A percentile compares a stretch with the other conserved stretches of the same genome.
These are phyloP conservation scores for Solanum dulcamara DNA, from an alignment of 257 asterid species.

Conservation along the genomic window DNA sequence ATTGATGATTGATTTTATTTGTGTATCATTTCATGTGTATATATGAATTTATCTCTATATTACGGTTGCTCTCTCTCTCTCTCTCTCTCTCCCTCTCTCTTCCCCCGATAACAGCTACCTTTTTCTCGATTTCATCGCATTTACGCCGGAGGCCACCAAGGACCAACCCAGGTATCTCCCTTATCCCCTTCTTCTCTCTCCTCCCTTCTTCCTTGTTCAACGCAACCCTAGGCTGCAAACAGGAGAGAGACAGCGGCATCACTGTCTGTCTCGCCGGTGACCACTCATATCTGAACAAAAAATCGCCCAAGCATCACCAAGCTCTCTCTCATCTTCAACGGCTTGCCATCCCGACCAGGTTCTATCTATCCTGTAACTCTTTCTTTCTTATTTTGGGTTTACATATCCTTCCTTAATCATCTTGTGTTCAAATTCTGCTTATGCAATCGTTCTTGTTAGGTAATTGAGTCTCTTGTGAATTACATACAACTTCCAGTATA, in stretches of 20 bases:
- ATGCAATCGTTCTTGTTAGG: neutral
- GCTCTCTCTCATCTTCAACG: neutral
- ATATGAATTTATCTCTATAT: neutral
- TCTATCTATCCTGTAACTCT: neutral
- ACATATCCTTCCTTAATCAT: neutral
- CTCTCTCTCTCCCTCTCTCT: neutral
- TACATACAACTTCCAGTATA: neutral
- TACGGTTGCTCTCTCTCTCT: neutral
- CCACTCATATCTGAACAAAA: neutral
- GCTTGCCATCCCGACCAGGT: neutral
- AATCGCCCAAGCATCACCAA: neutral
- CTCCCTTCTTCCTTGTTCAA: neutral
- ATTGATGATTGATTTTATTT: neutral
- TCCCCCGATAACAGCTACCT: neutral
- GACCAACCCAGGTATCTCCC: neutral
- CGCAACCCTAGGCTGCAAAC: neutral
- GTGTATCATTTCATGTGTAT: neutral
- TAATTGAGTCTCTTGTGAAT: neutral
- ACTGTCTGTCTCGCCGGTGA: neutral
- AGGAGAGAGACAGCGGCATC: neutral
- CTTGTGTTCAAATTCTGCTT: neutral
- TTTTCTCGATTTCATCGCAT: neutral
- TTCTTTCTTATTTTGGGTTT: neutral
- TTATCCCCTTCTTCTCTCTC: neutral
- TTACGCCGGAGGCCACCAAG: neutral